These are phyloP conservation scores for Themeda triandra DNA, from an alignment of 176 grass and related monocot species.

Conservation along the genomic window DNA sequence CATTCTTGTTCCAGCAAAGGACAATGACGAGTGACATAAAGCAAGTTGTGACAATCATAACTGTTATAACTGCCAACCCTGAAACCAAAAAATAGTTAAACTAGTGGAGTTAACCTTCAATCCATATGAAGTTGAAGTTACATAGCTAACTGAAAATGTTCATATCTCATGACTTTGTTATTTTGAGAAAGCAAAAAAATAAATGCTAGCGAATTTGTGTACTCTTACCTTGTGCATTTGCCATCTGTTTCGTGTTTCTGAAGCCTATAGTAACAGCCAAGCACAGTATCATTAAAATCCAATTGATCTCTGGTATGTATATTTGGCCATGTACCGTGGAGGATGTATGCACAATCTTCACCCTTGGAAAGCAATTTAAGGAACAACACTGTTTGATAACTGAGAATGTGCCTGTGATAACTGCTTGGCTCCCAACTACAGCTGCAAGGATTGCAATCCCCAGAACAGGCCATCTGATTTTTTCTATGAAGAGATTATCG, in stretches of 20 bases:
- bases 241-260: constrained; percentile 75
- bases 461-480: constrained; percentile 92
- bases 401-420: constrained; percentile 93
- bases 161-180: neutral
- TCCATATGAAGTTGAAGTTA: neutral
- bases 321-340: constrained; percentile 80
- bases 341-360: constrained; percentile 94
- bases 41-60: constrained; percentile 93
- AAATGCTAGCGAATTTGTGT: neutral
- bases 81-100: constrained; percentile 11
- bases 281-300: constrained; percentile 91
- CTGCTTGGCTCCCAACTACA: constrained; percentile 80
- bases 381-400: constrained; percentile 90
- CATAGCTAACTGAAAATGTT: neutral
- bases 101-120: neutral
- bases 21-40: constrained; percentile 87
- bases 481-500: constrained; percentile 47
- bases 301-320: constrained; percentile 97
- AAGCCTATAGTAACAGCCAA: constrained; percentile 86
- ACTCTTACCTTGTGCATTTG: constrained; percentile 71
- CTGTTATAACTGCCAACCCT: constrained; percentile 89
- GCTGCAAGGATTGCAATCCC: constrained; percentile 77
- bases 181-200: neutral
- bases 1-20: constrained; percentile 90
- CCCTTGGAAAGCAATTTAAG: constrained; percentile 78